Evolutionary conservation across 257 asterid species (phyloP).

Genomic region (Salvia splendens): DNA sequence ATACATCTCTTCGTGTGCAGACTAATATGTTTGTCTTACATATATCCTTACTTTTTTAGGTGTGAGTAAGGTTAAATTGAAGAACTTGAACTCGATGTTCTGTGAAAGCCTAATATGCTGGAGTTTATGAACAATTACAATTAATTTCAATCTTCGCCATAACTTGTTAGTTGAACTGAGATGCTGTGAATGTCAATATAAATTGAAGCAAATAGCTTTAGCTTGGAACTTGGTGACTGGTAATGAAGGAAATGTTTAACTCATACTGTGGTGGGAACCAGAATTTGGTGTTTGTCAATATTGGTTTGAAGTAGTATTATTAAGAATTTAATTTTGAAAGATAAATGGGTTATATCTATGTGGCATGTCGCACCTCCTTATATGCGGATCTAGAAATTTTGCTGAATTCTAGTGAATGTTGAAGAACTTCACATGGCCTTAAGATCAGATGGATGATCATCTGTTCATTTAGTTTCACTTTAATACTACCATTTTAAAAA

Average conservation of each 20-base stretch:
- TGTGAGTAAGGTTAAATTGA: too few species aligned
- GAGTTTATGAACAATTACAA: neutral
- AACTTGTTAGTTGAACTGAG: neutral
- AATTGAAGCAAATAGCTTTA: neutral
- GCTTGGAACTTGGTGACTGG: neutral
- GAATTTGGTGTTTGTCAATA: neutral
- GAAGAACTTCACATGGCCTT: slow-evolving; percentile 4
- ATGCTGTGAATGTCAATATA: slow-evolving; percentile 12
- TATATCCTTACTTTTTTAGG: too few species aligned
- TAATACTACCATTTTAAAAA: neutral
- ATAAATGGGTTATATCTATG: slow-evolving; percentile 7
- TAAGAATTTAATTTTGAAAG: slow-evolving; percentile 6
- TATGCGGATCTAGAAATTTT: neutral
- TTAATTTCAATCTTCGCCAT: neutral
- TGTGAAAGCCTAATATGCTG: neutral
- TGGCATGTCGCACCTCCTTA: neutral
- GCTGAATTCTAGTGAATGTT: neutral
- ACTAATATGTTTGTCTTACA: too few species aligned
- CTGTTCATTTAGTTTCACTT: neutral
- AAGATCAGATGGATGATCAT: slow-evolving; percentile 6
- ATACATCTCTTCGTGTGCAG: too few species aligned
- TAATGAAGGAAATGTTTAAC: neutral
- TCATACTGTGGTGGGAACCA: slow-evolving; percentile 1
- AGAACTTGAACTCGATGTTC: neutral
- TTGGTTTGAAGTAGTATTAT: slow-evolving; percentile 4